Conservation (phyloP, 2,329 filamentous ascomycete genomes). For the Magnaporthiopsis poae region DNA sequence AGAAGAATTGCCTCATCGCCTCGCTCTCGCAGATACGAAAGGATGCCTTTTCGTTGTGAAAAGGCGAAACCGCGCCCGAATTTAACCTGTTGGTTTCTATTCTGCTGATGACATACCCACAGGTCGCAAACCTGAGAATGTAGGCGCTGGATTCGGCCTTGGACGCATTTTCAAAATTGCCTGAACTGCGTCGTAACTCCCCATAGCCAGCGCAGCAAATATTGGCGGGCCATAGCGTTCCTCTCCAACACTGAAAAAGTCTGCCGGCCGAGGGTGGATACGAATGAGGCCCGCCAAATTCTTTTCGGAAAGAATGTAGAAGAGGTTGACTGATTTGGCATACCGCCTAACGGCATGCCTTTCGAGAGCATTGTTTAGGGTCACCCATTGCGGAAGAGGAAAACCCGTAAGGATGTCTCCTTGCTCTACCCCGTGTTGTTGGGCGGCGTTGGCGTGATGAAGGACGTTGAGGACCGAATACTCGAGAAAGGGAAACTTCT, state of each 20-base stretch:
- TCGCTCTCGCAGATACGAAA: background rate
- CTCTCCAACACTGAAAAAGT: background rate
- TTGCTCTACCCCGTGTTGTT: conserved; percentile 7
- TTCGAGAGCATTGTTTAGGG: conserved; percentile 6
- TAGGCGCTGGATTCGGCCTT: background rate
- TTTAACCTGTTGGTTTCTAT: background rate
- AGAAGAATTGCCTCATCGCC: too few relatives aligned
- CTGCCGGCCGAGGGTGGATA: background rate
- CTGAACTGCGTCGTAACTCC: conserved; percentile 9
- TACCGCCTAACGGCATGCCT: conserved; percentile 4
- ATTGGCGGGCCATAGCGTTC: conserved; percentile 12
- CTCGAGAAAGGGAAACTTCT: conserved; percentile 33
- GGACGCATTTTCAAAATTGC: conserved; percentile 3
- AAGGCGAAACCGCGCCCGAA: conserved; percentile 1
- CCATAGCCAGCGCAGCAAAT: conserved; percentile 11
- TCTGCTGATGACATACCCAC: background rate
- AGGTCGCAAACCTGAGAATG: background rate
- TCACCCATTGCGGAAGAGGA: conserved; percentile 7
- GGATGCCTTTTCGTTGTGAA: background rate
- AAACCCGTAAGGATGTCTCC: conserved; percentile 4
- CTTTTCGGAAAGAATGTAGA: conserved; percentile 10
- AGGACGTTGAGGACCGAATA: conserved; percentile 33
- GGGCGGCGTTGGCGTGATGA: conserved; percentile 28
- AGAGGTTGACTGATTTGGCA: conserved; percentile 6
- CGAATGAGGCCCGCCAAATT: conserved; percentile 10